A percentile compares a stretch with the other conserved stretches of the same genome.
phyloP scores from a whole-genome alignment of 345 rosid species.

The Theobroma cacao region DNA sequence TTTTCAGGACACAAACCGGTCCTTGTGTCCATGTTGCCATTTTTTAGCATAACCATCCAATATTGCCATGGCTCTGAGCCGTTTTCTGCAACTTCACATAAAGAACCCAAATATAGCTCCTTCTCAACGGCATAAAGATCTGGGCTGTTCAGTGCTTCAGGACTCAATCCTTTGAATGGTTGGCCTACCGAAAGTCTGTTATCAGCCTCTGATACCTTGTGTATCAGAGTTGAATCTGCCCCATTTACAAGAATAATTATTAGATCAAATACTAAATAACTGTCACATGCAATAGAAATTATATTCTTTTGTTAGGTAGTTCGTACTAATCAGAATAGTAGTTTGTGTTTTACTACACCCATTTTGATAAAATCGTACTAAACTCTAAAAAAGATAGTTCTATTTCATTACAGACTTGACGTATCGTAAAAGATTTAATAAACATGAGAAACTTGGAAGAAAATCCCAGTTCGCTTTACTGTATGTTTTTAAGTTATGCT shows the following conservation, averaged over 20 bases:
- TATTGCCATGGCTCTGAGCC: constrained; percentile 79
- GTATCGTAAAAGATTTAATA: not conserved
- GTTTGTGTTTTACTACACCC: not conserved
- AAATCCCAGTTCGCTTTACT: not conserved
- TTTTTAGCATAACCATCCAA: constrained; percentile 92
- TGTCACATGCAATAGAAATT: not conserved
- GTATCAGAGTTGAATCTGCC: constrained; percentile 45
- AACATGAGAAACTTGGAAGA: not conserved
- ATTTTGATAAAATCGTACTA: not conserved
- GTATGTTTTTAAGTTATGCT: not conserved
- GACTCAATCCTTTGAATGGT: constrained; percentile 32
- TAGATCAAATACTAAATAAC: not conserved
- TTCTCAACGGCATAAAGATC: constrained; percentile 71
- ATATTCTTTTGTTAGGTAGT: not conserved
- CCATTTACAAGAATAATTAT: constrained; percentile 9
- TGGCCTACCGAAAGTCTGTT: constrained; percentile 61
- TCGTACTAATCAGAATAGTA: too few relatives aligned
- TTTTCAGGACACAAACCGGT: constrained; percentile 66
- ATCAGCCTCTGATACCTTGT: constrained; percentile 58
- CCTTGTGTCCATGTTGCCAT: constrained; percentile 73
- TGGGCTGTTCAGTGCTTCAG: constrained; percentile 32
- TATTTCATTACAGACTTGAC: not conserved
- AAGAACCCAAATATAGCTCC: constrained; percentile 66
- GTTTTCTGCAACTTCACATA: constrained; percentile 59
- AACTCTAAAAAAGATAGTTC: not conserved